Evolutionary conservation across 805 yeast species (phyloP).

Genomic region (Saturnispora besseyi): DNA sequence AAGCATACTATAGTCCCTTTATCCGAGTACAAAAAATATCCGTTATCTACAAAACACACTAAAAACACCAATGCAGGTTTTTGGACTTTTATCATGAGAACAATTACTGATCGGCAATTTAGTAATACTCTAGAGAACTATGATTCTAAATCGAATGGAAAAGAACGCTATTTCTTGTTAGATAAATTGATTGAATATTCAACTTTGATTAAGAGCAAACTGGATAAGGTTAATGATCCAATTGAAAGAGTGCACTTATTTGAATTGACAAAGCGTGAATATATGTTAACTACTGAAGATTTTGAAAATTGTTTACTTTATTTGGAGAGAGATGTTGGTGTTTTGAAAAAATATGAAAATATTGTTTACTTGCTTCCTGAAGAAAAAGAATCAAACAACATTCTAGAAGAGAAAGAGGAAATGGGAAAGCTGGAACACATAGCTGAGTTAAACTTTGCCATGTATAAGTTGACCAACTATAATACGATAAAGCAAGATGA

Average conservation of each 20-base stretch:
- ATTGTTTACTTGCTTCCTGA: background rate
- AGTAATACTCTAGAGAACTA: slow-evolving; percentile 11
- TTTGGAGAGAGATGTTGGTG: slow-evolving; percentile 15
- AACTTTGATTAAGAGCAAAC: background rate
- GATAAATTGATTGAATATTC: slow-evolving; percentile 14
- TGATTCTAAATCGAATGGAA: slow-evolving; percentile 7
- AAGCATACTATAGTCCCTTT: slow-evolving; percentile 19
- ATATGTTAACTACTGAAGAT: slow-evolving; percentile 14
- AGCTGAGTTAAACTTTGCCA: slow-evolving; percentile 23
- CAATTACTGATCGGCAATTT: background rate
- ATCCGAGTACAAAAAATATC: slow-evolving; percentile 11
- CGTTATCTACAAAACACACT: slow-evolving; percentile 2
- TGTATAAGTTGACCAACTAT: slow-evolving; percentile 16
- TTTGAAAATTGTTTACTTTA: slow-evolving; percentile 18
- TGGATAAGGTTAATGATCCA: slow-evolving; percentile 9
- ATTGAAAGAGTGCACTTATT: slow-evolving; percentile 13
- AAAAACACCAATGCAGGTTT: background rate
- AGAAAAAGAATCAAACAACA: background rate
- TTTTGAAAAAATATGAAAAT: background rate
- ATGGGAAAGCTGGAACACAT: slow-evolving; percentile 17
- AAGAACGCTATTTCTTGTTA: slow-evolving; percentile 17
- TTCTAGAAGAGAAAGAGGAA: slow-evolving; percentile 4
- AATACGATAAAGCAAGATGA: slow-evolving; percentile 13
- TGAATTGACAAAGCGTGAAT: slow-evolving; percentile 4
- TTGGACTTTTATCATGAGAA: slow-evolving; percentile 7